phyloP scores from a whole-genome alignment of 169 alveolate species.

The Cryptosporidium meleagridis region DNA sequence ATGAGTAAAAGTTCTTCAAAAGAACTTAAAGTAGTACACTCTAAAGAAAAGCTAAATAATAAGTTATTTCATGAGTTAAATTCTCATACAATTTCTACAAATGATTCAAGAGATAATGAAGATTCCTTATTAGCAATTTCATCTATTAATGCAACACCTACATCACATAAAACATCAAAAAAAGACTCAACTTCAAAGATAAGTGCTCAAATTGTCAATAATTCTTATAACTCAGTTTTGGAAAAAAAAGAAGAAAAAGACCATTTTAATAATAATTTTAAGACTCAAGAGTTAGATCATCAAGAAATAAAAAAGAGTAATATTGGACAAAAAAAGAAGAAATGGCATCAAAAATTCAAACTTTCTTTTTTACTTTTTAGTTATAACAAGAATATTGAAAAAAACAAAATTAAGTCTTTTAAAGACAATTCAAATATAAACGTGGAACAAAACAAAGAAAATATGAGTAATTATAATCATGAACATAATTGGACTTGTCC shows the following conservation, averaged over 20 bases:
- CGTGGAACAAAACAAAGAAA: neutral
- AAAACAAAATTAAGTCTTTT: neutral
- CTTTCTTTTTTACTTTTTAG: neutral
- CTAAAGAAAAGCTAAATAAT: neutral
- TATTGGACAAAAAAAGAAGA: slow-evolving; percentile 1
- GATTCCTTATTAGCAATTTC: slow-evolving; percentile 39
- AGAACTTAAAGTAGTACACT: neutral
- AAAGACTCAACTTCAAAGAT: neutral
- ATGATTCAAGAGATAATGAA: slow-evolving; percentile 30
- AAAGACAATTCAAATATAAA: neutral
- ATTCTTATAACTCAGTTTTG: neutral
- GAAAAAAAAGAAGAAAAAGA: neutral
- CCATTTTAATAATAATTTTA: neutral
- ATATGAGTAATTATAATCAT: too few relatives aligned
- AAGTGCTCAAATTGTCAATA: neutral
- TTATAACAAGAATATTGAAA: neutral
- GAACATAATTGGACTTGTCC: neutral
- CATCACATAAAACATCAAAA: neutral
- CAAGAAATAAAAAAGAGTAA: neutral
- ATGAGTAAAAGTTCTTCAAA: slow-evolving; percentile 4
- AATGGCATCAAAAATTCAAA: slow-evolving; percentile 54
- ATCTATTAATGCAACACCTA: neutral
- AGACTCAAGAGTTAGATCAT: neutral
- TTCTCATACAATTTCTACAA: slow-evolving; percentile 52
- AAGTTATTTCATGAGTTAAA: slow-evolving; percentile 27